Conservation (phyloP, 306 rosid genomes). For the Trifolium dubium region DNA sequence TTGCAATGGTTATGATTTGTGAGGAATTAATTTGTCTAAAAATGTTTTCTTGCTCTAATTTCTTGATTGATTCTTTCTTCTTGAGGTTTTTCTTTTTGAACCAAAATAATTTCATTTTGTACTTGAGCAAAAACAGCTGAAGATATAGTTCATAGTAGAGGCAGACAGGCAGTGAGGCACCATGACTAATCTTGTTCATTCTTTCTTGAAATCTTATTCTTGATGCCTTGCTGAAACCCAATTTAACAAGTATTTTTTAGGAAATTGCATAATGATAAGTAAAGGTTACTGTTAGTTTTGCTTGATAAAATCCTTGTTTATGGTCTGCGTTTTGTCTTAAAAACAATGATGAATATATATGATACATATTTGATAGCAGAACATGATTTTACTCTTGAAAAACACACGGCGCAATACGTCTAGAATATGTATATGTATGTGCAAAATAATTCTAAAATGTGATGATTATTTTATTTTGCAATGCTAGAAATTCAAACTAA, state of each 20-base stretch:
- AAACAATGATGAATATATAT: background rate
- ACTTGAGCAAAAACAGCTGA: conserved; percentile 19
- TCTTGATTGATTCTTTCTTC: conserved; percentile 28
- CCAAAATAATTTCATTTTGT: background rate
- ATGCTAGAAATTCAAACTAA: background rate
- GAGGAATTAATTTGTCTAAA: background rate
- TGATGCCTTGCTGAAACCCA: background rate
- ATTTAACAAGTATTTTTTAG: background rate
- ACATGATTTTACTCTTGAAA: background rate
- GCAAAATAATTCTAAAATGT: background rate
- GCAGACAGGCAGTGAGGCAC: background rate
- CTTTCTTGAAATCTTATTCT: background rate
- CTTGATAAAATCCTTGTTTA: background rate
- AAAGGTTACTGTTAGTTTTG: conserved; percentile 18
- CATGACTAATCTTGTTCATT: background rate
- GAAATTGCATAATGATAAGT: background rate
- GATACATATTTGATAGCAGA: background rate
- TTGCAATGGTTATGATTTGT: conserved; percentile 11
- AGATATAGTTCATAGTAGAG: conserved; percentile 20
- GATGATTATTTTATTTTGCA: background rate
- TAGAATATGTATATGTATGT: background rate
- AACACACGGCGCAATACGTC: background rate
- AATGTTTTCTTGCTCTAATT: conserved; percentile 3
- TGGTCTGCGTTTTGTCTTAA: conserved; percentile 10
- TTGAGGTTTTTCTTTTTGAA: conserved; percentile 22